These are phyloP conservation scores for Teratosphaeria destructans DNA, from an alignment of 2,329 filamentous ascomycete species.

Conservation along the genomic window DNA sequence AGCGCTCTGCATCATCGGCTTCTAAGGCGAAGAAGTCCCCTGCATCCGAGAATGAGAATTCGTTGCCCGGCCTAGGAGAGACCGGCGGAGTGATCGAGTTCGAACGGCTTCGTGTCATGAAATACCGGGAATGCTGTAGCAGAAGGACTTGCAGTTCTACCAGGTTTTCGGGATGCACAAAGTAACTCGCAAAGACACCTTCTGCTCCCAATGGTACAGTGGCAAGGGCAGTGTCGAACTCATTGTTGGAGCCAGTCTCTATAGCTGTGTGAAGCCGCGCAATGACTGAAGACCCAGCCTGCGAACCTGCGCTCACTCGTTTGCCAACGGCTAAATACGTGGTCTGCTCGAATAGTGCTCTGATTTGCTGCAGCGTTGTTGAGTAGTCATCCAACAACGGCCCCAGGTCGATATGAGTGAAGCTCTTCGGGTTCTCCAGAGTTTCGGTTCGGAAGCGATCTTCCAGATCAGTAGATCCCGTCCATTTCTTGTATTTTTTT, in stretches of 20 bases:
- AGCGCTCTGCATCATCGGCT: conserved; percentile 39
- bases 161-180: conserved; percentile 44
- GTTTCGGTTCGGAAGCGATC: conserved; percentile 58
- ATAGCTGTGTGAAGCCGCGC: conserved; percentile 30
- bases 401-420: conserved; percentile 56
- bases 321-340: conserved; percentile 4
- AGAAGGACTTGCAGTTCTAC: conserved; percentile 44
- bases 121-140: conserved; percentile 38
- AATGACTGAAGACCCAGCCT: conserved; percentile 15
- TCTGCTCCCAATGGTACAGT: conserved; percentile 36
- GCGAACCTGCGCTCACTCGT: neutral
- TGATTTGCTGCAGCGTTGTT: conserved; percentile 34
- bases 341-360: conserved; percentile 32
- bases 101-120: conserved; percentile 19
- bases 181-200: conserved; percentile 41
- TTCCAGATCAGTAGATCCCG: conserved; percentile 56
- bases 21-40: conserved; percentile 33
- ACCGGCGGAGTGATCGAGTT: conserved; percentile 16
- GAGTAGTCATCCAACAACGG: conserved; percentile 40
- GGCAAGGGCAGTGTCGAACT: conserved; percentile 41
- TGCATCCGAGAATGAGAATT: conserved; percentile 20
- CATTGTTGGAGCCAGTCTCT: conserved; percentile 31
- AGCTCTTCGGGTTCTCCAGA: conserved; percentile 57
- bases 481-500: conserved; percentile 88
- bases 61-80: conserved; percentile 10